Base-by-base conservation (phyloP, 164 flowering plant genomes). In the Berberis vulgaris region DNA sequence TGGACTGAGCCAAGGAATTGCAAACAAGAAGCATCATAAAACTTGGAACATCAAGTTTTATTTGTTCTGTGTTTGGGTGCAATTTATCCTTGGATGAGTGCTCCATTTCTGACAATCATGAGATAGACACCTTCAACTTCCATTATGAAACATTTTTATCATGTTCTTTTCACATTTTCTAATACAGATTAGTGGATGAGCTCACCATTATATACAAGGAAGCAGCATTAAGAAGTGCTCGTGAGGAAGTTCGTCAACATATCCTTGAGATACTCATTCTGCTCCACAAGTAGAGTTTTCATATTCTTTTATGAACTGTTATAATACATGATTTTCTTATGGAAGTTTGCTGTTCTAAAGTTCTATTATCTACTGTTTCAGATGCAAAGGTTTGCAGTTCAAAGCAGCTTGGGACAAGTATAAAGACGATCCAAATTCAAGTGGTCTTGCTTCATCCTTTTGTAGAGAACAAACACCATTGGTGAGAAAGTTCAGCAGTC, bases 131-230 rank as follows among this genome's bases (percentile, higher is more conserved):
- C 53, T 43, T 39, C 45, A 49, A 6, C 8, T 59, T 50, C 43
- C 62, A 42, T 41, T n/a, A n/a, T n/a, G n/a, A n/a, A n/a, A n/a
- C 9, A 60, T 56, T 61, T 4, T 65, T 42, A 26, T 53, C 41
- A 47, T 13, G 57, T 6, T 44, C 12, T 55, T 57, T 41, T n/a
- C 53, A 43, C 62, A 10, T 43, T 43, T 60, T 3, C 67, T 44
- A 52, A 54, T 41, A 68, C 81, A 94, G 97, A 73, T 80, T 94
- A 75, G 86, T 87, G 52, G 96, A 91, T 68, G 95, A 91, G 68
- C 91, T 94, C 68, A 71, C 74, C 7, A 52, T 69, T 52, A 61
- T 84, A 50, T 83, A 84, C 68, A 91, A 87, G 78, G 89, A 91
- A 72, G 85, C 99, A 59, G 80, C 91, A 63, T 3, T 83, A 63